These are phyloP conservation scores for Phialophora macrospora DNA, from an alignment of 2,329 filamentous ascomycete species.

Conservation along the genomic window DNA sequence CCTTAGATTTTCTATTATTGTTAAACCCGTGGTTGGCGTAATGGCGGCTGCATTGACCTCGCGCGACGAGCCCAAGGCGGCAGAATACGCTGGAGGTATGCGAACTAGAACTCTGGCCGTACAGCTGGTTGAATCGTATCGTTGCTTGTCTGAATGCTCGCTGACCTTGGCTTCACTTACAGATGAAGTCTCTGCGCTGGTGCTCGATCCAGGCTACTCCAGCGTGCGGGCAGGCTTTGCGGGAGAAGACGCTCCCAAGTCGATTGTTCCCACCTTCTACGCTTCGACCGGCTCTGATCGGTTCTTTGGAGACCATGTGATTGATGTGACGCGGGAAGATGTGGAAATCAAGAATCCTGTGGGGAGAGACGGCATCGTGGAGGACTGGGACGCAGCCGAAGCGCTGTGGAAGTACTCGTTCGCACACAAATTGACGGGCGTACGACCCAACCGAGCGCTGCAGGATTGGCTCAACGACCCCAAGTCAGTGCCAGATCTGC, in stretches of 20 bases:
- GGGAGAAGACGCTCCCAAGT: constrained; percentile 96
- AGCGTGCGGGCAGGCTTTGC: constrained; percentile 93
- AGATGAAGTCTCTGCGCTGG: constrained; percentile 98
- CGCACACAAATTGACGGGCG: constrained; percentile 81
- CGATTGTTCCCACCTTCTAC: constrained; percentile 88
- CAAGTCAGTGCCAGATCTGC: constrained; percentile 57
- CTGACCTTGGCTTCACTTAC: constrained; percentile 17
- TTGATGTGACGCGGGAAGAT: constrained; percentile 74
- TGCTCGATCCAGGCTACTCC: constrained; percentile 93
- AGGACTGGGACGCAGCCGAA: constrained; percentile 92
- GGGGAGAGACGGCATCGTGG: constrained; percentile 83
- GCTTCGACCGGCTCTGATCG: constrained; percentile 63
- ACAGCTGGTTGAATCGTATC: background rate
- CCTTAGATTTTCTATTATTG: background rate
- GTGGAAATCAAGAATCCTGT: constrained; percentile 93
- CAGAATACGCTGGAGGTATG: constrained; percentile 57
- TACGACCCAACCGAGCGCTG: constrained; percentile 69
- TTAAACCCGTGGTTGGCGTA: background rate
- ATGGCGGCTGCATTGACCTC: constrained; percentile 36
- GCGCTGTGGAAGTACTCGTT: constrained; percentile 93
- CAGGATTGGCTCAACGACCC: constrained; percentile 79
- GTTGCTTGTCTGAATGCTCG: background rate
- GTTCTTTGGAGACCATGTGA: constrained; percentile 87
- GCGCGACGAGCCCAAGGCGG: constrained; percentile 47
- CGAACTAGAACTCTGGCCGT: constrained; percentile 22